These are phyloP conservation scores for Silene coronaria DNA, from an alignment of 179 eudicot species.

Conservation along the genomic window DNA sequence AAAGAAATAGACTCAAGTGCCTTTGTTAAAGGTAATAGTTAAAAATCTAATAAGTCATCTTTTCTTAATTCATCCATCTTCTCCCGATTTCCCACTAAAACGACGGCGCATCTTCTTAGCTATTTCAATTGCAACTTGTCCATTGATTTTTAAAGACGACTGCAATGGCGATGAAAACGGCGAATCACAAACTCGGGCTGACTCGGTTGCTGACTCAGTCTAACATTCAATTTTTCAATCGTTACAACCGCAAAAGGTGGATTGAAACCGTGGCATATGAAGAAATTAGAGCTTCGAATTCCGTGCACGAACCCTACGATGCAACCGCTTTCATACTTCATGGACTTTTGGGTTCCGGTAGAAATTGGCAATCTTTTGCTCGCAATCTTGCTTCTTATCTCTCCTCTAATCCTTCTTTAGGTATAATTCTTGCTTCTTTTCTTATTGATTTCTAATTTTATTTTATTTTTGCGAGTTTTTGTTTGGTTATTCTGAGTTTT, in stretches of 20 bases:
- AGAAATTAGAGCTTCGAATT: constrained; percentile 27
- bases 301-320: constrained; percentile 21
- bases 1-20: too few relatives aligned
- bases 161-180: constrained; percentile 30
- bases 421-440: constrained; percentile 16
- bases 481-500: neutral
- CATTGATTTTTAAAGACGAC: neutral
- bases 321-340: constrained; percentile 32
- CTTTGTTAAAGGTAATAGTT: too few relatives aligned
- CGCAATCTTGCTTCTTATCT: constrained; percentile 58
- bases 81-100: neutral
- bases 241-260: constrained; percentile 20
- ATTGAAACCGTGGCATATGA: constrained; percentile 51
- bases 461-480: neutral
- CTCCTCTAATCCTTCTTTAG: constrained; percentile 42
- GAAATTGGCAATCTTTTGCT: constrained; percentile 94
- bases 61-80: too few relatives aligned
- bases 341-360: constrained; percentile 69
- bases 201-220: constrained; percentile 28
- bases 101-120: constrained; percentile 4
- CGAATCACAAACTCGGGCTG: constrained; percentile 33
- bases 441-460: neutral
- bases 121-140: neutral
- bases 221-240: constrained; percentile 1
- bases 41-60: too few relatives aligned